Percentiles rank a stretch among this genome's conserved stretches.
Conservation (phyloP, 2,329 filamentous ascomycete species). For the Mariannaea elegans region DNA sequence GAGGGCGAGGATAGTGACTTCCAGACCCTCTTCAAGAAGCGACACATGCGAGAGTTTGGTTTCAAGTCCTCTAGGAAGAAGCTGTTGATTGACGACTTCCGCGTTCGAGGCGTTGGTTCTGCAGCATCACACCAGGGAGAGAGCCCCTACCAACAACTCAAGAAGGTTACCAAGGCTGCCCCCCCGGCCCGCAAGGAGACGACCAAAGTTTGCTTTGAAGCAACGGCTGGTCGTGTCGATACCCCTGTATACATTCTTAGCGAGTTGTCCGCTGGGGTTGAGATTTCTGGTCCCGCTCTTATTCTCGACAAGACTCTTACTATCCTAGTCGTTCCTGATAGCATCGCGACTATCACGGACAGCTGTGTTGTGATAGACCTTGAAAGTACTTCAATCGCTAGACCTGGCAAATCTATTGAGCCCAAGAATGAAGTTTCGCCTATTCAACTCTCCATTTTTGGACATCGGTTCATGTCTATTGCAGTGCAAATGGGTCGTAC, state of each 20-base stretch:
- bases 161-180: slow-evolving; percentile 12
- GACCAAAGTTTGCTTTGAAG: slow-evolving; percentile 26
- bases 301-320: slow-evolving; percentile 77
- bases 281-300: slow-evolving; percentile 51
- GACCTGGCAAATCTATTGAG: neutral
- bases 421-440: slow-evolving; percentile 63
- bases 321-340: slow-evolving; percentile 68
- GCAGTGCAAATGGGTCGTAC: slow-evolving; percentile 85
- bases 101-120: slow-evolving; percentile 49
- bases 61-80: slow-evolving; percentile 58
- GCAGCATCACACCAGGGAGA: slow-evolving; percentile 23
- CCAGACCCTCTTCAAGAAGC: slow-evolving; percentile 72
- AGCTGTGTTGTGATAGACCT: slow-evolving; percentile 49
- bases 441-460: slow-evolving; percentile 80
- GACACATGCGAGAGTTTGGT: slow-evolving; percentile 79
- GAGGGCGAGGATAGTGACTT: slow-evolving; percentile 58
- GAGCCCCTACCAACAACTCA: slow-evolving; percentile 35
- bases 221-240: slow-evolving; percentile 31
- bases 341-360: slow-evolving; percentile 45
- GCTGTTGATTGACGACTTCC: slow-evolving; percentile 54
- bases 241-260: slow-evolving; percentile 39
- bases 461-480: slow-evolving; percentile 84
- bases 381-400: slow-evolving; percentile 9
- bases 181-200: slow-evolving; percentile 16
- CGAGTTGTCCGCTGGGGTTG: slow-evolving; percentile 23